Conservation (phyloP, 805 yeast species). For the Candida lessepsii region DNA sequence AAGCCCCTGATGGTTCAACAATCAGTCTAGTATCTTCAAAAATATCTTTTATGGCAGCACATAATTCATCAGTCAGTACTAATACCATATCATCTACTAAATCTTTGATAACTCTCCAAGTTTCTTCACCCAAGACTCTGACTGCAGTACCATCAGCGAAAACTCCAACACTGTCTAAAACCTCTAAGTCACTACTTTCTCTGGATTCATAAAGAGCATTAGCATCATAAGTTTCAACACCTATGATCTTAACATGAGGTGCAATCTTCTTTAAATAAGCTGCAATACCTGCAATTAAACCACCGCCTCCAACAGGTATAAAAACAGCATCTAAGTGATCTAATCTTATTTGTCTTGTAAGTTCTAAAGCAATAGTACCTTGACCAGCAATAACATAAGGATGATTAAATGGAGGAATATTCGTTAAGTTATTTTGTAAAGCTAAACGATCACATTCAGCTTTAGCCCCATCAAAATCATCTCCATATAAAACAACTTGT, state of each 20-base stretch:
- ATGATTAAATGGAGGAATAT: constrained; percentile 98
- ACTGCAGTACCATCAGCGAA: constrained; percentile 99
- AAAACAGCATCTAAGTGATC: constrained; percentile 82
- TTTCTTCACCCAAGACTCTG: constrained; percentile 82
- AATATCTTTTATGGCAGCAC: constrained; percentile 94
- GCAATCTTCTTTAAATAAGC: constrained; percentile 91
- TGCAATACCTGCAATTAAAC: constrained; percentile 87
- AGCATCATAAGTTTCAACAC: constrained; percentile 95
- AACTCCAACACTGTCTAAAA: constrained; percentile 76
- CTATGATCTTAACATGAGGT: constrained; percentile 95
- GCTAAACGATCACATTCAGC: constrained; percentile 78
- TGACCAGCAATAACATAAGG: constrained; percentile 99
- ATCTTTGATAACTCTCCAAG: constrained; percentile 75
- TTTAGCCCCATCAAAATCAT: constrained; percentile 94
- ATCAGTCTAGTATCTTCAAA: constrained; percentile 94
- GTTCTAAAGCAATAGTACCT: constrained; percentile 94
- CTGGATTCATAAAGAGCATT: constrained; percentile 83
- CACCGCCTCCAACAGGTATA: constrained; percentile 97
- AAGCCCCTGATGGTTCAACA: constrained; percentile 96
- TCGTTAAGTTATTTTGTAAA: constrained; percentile 68
- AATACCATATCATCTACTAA: constrained; percentile 85
- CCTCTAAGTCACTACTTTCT: constrained; percentile 50
- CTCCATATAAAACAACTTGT: constrained; percentile 89
- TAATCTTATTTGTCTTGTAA: constrained; percentile 80
- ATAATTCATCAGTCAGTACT: constrained; percentile 89